Base-by-base conservation (phyloP, 192 early-diverging fungal genomes). In the Dispira parvispora region DNA sequence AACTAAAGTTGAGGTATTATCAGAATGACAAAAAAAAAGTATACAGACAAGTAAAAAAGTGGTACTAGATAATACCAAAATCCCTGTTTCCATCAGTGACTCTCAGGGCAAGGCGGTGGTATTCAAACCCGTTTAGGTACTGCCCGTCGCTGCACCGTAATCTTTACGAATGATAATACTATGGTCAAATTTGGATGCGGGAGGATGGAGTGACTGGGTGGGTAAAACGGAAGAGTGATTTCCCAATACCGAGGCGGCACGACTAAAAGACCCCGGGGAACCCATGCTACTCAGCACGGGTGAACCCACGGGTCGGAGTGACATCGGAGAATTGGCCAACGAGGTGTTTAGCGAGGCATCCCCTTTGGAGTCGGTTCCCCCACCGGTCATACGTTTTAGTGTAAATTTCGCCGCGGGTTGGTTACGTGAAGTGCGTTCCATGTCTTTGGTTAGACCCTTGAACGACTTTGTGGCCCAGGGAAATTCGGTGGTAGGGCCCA, bases 131-230 rank as follows among this genome's bases (percentile, higher is more conserved):
- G 18, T 0, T 52, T 18, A 11, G 50, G 50, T 11, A 52, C n/a
- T 38, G 32, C 32, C 6, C 32, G 32, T 38, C 32, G 32, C 32
- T 6, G 32, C 32, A 38, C 32, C 32, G 32, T 38, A 38, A 38
- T 38, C 50, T 52, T 52, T 25, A 9, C 50, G 50, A n/a, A 52
- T n/a, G 20, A 11, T 26, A 20, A 52, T 26, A 10, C 50, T 26
- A 25, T 18, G 50, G 3, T 52, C 50, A 18, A 52, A 52, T 52
- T n/a, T 52, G 50, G 50, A 52, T 11, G 50, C 50, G 26, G 50
- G 13, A 18, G 50, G 50, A 52, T 52, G 50, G 18, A 52, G 21
- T 52, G 21, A 18, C 18, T 26, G 50, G 50, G 32, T 38, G 6
- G 32, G 32, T 38, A 38, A 1, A 4, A 38, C 1, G 32, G 32